A percentile compares a stretch with the other conserved stretches of the same genome.
Evolutionary conservation across 257 asterid genomes (phyloP).

Genomic region (Anisodus acutangulus): DNA sequence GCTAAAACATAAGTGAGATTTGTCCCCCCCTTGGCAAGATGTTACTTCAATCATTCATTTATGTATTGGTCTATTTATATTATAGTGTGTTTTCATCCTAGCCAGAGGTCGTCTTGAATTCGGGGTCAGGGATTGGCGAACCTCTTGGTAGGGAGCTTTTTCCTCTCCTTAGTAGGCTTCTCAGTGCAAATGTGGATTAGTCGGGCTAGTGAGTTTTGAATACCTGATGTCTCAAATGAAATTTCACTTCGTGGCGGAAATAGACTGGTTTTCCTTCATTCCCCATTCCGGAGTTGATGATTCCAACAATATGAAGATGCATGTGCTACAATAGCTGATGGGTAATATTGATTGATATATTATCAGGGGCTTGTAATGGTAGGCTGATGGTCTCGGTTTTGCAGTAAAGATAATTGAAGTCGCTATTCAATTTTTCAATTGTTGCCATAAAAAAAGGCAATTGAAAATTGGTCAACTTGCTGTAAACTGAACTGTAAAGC

Average conservation of each 20-base stretch:
- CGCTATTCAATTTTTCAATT: not conserved
- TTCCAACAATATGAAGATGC: slow-evolving; percentile 1
- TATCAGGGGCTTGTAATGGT: not conserved
- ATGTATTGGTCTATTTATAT: slow-evolving; percentile 3
- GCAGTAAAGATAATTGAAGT: not conserved
- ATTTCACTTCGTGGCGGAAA: not conserved
- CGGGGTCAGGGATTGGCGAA: not conserved
- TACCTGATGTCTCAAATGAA: not conserved
- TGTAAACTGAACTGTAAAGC: not conserved
- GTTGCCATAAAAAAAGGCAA: not conserved
- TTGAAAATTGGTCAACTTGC: not conserved
- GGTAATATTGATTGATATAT: not conserved
- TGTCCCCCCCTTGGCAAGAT: not conserved
- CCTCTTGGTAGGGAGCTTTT: not conserved
- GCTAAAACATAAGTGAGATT: slow-evolving; percentile 7
- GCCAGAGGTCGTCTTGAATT: not conserved
- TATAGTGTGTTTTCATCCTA: not conserved
- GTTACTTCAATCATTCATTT: not conserved
- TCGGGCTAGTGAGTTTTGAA: not conserved
- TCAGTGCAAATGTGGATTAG: not conserved
- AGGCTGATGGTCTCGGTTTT: not conserved
- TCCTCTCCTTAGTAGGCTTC: not conserved
- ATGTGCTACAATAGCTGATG: not conserved
- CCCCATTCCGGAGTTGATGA: not conserved
- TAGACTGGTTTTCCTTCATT: not conserved